Base-by-base conservation (phyloP, 306 rosid genomes). In the Dalbergia cultrata region DNA sequence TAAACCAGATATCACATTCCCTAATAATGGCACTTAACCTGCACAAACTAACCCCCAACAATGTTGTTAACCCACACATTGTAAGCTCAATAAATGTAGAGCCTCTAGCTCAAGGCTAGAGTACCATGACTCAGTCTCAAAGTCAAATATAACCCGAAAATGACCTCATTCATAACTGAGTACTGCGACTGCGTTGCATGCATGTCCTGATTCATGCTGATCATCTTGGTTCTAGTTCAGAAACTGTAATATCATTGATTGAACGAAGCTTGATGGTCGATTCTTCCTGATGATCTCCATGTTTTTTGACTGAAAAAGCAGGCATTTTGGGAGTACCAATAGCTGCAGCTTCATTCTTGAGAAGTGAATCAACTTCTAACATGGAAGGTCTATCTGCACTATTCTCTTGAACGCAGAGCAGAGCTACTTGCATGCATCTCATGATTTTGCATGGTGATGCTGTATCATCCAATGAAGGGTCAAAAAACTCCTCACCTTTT, bases 361-460 rank as follows among this genome's bases (percentile, higher is more conserved):
- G 87, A 78, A 86, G 26, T n/a, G 92, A 89, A 77, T 75, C 83
- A 21, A 90, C 85, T 74, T 89, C 89, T 65, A 89, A 41, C 91
- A 93, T 91, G 9, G 95, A 61, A 53, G 97, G 89, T 77, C 95
- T 86, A 62, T 90, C 88, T 1, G 75, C 85, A 1, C 91, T 78
- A 54, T 87, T 82, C 44, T 87, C 93, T 83, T 89, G 90, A 67
- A 90, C 94, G 13, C 97, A 91, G 26, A 88, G 69, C 6, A 93
- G 83, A 37, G 88, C 94, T 19, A 90, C 84, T 17, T 87, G 86
- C 86, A 90, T 78, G 92, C 97, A 93, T 80, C 87, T 93, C 79
- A 50, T 43, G 50, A 88, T 78, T 72, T 87, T 89, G 59, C 81
- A 88, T 54, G 72, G 64, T 4, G 78, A 87, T 19, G 80, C 49